Evolutionary conservation across 495 filamentous ascomycete species (phyloP).

Genomic region (Xylaria palmicola): DNA sequence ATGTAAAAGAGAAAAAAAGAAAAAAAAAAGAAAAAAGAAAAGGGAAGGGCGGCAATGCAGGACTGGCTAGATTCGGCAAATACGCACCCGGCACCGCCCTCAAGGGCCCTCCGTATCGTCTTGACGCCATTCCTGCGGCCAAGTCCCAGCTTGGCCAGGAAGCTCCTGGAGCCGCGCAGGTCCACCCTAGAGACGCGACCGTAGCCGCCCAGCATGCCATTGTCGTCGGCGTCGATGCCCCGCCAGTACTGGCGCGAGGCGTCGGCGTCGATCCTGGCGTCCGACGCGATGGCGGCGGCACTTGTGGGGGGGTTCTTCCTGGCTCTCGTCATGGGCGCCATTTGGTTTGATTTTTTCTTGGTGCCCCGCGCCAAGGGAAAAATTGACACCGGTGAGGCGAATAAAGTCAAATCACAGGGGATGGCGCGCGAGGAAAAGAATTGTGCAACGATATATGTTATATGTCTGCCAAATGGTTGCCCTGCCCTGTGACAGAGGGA

Average conservation of each 20-base stretch:
- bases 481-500: no score
- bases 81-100: conserved; percentile 57
- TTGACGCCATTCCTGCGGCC: conserved; percentile 34
- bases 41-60: not conserved
- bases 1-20: conserved; percentile 7
- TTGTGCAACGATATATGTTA: no score
- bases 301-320: not conserved
- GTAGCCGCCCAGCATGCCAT: conserved; percentile 84
- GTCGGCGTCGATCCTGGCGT: conserved; percentile 52
- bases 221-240: conserved; percentile 62
- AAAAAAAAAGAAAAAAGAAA: conserved; percentile 5
- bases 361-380: not conserved
- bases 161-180: conserved; percentile 70
- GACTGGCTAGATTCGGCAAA: not conserved
- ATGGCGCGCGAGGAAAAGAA: no score
- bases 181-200: conserved; percentile 73
- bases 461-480: no score
- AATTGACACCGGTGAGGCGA: not conserved
- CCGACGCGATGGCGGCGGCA: conserved; percentile 21
- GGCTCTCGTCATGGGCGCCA: not conserved
- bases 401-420: not conserved
- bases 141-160: conserved; percentile 72
- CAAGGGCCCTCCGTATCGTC: conserved; percentile 33
- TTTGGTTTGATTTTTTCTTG: conserved; percentile 11
- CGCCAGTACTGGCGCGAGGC: conserved; percentile 72